Base-by-base conservation (phyloP, 2,329 filamentous ascomycete species). In the Colletotrichum cereale region DNA sequence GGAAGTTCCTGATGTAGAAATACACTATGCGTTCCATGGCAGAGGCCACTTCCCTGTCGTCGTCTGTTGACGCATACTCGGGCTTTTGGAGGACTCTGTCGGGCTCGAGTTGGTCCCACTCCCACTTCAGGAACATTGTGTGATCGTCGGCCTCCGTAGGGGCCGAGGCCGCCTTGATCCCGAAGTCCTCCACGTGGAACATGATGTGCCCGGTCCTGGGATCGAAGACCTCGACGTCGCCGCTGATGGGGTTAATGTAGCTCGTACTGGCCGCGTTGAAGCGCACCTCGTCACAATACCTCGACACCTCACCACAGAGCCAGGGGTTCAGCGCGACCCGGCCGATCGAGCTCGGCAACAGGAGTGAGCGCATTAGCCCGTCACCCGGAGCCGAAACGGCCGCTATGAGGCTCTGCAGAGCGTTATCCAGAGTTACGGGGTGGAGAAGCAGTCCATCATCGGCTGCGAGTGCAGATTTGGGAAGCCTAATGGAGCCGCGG, bases 11-110 rank as follows among this genome's bases (percentile, higher is more conserved):
- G 26, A 53, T 53, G 50, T 53, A 53, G 18, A 53, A 53, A 12
- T 34, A 53, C 7, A 53, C 50, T 2, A 53, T 29, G 50, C 50
- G 50, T 53, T 53, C 64, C 44, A 72, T 82, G 0, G 40, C 40
- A 44, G 18, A 44, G 40, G 40, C 40, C 40, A 44, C 40, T 21
- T 44, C 40, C 40, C 40, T 44, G 40, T 44, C 40, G 40, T 1
- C 40, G 40, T 44, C 40, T 44, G 40, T 44, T 2, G 40, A 16
- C 40, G 40, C 40, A 44, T 44, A 44, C 40, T 44, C 40, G 18
- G 40, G 1, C 18, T 3, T 44, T 1, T 44, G 2, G 40, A 44
- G 40, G 40, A 44, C 1, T 21, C 10, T 44, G 18, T 44, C 40
- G 2, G 40, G 40, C 18, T 2, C 40, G 40, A 44, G 40, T 10